These are phyloP conservation scores for Paralagenidium karlingii DNA, from an alignment of 352 stramenopile species.

Conservation along the genomic window DNA sequence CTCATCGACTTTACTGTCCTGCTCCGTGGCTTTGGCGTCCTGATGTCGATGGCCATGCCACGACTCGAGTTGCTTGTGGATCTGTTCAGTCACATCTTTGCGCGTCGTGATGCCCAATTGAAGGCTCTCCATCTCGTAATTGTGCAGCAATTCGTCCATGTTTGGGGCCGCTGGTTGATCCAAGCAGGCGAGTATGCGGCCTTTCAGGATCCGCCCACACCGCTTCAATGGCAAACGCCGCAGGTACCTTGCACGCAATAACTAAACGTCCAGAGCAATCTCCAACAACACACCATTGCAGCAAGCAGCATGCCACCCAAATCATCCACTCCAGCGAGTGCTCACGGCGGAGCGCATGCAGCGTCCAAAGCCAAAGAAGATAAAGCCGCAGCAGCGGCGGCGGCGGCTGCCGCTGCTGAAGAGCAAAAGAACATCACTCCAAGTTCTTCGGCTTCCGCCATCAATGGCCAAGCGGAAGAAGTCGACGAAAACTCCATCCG, in stretches of 20 bases:
- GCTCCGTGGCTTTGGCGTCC: not conserved
- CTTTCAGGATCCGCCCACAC: not conserved
- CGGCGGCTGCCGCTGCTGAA: not conserved
- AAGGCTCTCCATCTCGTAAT: slow-evolving; percentile 70
- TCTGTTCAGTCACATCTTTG: slow-evolving; percentile 31
- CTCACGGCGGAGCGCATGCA: too few relatives aligned
- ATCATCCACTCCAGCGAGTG: slow-evolving; percentile 4
- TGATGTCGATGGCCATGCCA: not conserved
- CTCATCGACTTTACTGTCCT: slow-evolving; percentile 3
- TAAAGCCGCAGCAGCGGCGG: not conserved
- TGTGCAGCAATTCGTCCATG: slow-evolving; percentile 59
- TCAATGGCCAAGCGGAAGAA: slow-evolving; percentile 11
- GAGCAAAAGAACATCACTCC: slow-evolving; percentile 17
- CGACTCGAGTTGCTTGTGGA: slow-evolving; percentile 12
- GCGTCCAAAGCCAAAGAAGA: not conserved
- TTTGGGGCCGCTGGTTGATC: slow-evolving; percentile 6
- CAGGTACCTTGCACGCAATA: not conserved
- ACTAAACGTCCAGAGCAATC: too few relatives aligned
- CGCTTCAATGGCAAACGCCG: slow-evolving; percentile 12
- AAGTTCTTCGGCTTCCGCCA: slow-evolving; percentile 7
- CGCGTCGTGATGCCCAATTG: slow-evolving; percentile 46
- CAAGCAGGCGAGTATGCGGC: slow-evolving; percentile 7
- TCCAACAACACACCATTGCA: too few relatives aligned
- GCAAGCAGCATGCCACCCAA: slow-evolving; percentile 19
- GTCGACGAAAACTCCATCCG: slow-evolving; percentile 22